A percentile compares a stretch with the other conserved stretches of the same genome.
Evolutionary conservation across 2,329 filamentous ascomycete species (phyloP).

Genomic region (Calonectria honghensis): DNA sequence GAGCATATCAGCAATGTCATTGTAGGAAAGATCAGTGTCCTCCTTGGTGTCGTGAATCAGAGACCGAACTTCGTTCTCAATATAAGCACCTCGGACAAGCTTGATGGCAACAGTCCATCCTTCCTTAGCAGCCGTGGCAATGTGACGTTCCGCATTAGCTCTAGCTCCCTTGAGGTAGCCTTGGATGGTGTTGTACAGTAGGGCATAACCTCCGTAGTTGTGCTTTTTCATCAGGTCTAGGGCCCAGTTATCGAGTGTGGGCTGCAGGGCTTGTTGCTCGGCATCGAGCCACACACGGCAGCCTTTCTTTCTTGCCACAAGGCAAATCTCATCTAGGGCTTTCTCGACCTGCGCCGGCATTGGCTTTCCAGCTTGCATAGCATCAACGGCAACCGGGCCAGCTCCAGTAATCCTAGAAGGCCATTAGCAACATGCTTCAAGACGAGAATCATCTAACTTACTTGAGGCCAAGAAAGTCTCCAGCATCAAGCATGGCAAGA

Average conservation of each 20-base stretch:
- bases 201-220: slow-evolving; percentile 59
- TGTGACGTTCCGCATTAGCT: slow-evolving; percentile 64
- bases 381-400: slow-evolving; percentile 61
- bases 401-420: slow-evolving; percentile 63
- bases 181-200: slow-evolving; percentile 72
- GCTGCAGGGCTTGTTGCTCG: slow-evolving; percentile 66
- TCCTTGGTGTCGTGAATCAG: slow-evolving; percentile 72
- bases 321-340: slow-evolving; percentile 63
- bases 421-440: background rate
- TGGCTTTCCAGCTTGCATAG: slow-evolving; percentile 58
- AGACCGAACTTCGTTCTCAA: slow-evolving; percentile 67
- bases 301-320: slow-evolving; percentile 58
- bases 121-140: slow-evolving; percentile 67
- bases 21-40: slow-evolving; percentile 71
- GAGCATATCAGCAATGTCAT: slow-evolving; percentile 67
- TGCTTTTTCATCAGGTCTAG: slow-evolving; percentile 61
- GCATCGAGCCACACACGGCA: slow-evolving; percentile 67
- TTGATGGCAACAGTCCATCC: slow-evolving; percentile 73
- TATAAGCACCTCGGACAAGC: slow-evolving; percentile 74
- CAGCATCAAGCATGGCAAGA: slow-evolving; percentile 67
- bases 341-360: slow-evolving; percentile 62
- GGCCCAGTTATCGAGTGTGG: slow-evolving; percentile 58
- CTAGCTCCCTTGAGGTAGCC: slow-evolving; percentile 71
- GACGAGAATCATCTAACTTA: slow-evolving; percentile 49
- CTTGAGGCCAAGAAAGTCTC: slow-evolving; percentile 78